These are phyloP conservation scores for Fusarium sp. DNA, from an alignment of 2,329 filamentous ascomycete species.

Conservation along the genomic window DNA sequence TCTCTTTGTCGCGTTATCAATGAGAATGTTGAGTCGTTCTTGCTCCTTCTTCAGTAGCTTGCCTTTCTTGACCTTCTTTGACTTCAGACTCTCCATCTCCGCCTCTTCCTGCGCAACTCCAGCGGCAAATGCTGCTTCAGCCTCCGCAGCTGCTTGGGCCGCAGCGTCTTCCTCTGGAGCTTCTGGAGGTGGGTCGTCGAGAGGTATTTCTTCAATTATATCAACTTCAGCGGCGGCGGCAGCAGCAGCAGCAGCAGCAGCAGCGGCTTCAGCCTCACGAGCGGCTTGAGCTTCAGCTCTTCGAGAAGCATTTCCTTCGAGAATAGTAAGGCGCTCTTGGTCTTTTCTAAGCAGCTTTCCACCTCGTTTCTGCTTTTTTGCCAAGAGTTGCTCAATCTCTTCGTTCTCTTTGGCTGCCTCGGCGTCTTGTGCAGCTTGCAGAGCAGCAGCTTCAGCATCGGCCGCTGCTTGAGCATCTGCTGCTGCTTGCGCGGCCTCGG, in stretches of 20 bases:
- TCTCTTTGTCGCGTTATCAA: slow-evolving; percentile 27
- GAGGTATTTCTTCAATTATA: slow-evolving; percentile 11
- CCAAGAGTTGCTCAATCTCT: slow-evolving; percentile 29
- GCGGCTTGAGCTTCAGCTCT: slow-evolving; percentile 33
- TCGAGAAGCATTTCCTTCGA: slow-evolving; percentile 32
- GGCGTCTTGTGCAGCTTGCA: slow-evolving; percentile 49
- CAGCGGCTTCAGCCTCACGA: slow-evolving; percentile 29
- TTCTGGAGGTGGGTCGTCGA: slow-evolving; percentile 27
- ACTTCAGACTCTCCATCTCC: slow-evolving; percentile 36
- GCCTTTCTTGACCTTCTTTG: slow-evolving; percentile 51
- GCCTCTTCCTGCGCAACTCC: slow-evolving; percentile 41
- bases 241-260: slow-evolving; percentile 10
- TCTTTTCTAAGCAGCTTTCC: slow-evolving; percentile 39
- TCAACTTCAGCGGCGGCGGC: not conserved
- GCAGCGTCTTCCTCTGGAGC: slow-evolving; percentile 12
- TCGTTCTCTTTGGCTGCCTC: slow-evolving; percentile 39
- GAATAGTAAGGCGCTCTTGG: slow-evolving; percentile 36
- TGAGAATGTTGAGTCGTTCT: slow-evolving; percentile 37
- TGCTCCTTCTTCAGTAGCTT: slow-evolving; percentile 39
- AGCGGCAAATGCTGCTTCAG: slow-evolving; percentile 25
- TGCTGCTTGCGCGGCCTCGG: slow-evolving; percentile 34
- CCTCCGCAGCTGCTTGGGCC: slow-evolving; percentile 31
- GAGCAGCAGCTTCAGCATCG: slow-evolving; percentile 38
- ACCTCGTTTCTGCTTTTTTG: slow-evolving; percentile 39
- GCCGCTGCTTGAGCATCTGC: slow-evolving; percentile 29